These are phyloP conservation scores for Tetrahymena elliotti DNA, from an alignment of 73 alveolate species.

Conservation along the genomic window DNA sequence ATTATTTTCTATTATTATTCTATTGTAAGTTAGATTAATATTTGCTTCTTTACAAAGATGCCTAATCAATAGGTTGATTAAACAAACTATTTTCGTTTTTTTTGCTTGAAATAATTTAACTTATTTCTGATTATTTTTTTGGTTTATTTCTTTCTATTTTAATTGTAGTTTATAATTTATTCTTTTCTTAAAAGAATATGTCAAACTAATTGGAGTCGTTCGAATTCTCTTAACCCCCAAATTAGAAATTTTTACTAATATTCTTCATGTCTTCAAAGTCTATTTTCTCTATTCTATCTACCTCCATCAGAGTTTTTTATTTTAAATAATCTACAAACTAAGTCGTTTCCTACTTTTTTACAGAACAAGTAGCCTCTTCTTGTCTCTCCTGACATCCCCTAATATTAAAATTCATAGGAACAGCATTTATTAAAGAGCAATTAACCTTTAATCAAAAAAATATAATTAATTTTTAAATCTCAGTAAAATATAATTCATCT, in stretches of 20 bases:
- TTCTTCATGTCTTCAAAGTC: not conserved
- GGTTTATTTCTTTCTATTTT: not conserved
- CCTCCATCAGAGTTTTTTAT: not conserved
- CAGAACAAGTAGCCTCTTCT: not conserved
- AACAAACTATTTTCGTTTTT: not conserved
- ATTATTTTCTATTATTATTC: not conserved
- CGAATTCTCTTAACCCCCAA: not conserved
- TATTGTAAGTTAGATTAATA: not conserved
- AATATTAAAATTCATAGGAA: not conserved
- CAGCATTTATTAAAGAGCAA: not conserved
- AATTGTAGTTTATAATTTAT: not conserved
- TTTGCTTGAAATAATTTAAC: not conserved
- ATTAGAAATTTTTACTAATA: not conserved
- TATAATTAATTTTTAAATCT: not conserved
- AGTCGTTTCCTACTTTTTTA: not conserved
- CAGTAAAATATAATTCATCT: too few relatives aligned
- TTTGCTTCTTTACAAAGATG: not conserved
- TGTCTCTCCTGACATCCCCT: not conserved
- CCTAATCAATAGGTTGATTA: not conserved
- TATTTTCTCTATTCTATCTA: not conserved
- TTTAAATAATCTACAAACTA: not conserved
- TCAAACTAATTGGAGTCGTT: not conserved
- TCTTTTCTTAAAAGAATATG: not conserved
- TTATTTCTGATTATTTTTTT: not conserved
- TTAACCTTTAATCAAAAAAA: not conserved